These are phyloP conservation scores for Gentiana dahurica DNA, from an alignment of 257 asterid species.

Conservation along the genomic window DNA sequence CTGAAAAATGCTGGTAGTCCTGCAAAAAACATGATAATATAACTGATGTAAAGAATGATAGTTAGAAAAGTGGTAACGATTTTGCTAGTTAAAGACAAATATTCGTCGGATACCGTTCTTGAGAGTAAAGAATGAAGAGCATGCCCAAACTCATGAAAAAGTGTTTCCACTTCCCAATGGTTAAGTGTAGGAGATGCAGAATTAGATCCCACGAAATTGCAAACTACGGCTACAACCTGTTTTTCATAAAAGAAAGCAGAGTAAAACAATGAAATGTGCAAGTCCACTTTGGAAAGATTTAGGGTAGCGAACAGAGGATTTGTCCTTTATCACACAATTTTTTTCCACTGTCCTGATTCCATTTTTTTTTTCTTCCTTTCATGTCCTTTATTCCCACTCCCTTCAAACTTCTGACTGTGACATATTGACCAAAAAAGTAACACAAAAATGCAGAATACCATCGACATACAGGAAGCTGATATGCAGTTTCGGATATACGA, in stretches of 20 bases:
- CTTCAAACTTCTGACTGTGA: no score
- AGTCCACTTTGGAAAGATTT: no score
- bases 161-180: slow-evolving; percentile 90
- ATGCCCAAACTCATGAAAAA: slow-evolving; percentile 96
- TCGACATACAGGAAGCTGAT: slow-evolving; percentile 86
- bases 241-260: slow-evolving; percentile 5
- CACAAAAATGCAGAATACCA: slow-evolving; percentile 8
- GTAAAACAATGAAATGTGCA: no score
- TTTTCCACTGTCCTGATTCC: no score
- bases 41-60: background rate
- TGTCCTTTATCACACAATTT: no score
- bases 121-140: slow-evolving; percentile 98
- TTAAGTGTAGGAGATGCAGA: slow-evolving; percentile 52
- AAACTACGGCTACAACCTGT: slow-evolving; percentile 95
- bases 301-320: no score
- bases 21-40: slow-evolving; percentile 16
- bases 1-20: slow-evolving; percentile 97
- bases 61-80: background rate
- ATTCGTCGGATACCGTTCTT: slow-evolving; percentile 61
- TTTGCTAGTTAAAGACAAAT: slow-evolving; percentile 7
- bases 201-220: slow-evolving; percentile 71
- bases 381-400: no score
- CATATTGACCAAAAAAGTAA: background rate
- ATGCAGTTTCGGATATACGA: slow-evolving; percentile 64
- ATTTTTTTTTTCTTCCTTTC: no score